Conservation (phyloP, 202 grass and related monocot species). For the Zoysia matrella region DNA sequence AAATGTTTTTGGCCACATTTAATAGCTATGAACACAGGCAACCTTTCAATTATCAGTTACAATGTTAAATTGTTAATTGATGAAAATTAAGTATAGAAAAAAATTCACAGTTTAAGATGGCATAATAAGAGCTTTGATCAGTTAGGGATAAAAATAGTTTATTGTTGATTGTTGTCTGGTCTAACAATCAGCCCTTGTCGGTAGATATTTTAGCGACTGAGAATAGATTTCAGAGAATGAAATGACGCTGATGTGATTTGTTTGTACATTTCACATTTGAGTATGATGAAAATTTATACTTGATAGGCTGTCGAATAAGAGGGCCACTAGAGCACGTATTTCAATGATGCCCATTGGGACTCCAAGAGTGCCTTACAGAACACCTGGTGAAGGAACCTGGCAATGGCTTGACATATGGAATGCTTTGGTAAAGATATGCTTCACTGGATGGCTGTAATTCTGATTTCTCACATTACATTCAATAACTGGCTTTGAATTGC, state of each 20-base stretch:
- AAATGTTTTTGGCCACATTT: background rate
- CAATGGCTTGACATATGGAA: slow-evolving; percentile 89
- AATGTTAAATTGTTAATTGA: background rate
- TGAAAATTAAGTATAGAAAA: background rate
- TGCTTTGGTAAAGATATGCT: slow-evolving; percentile 67
- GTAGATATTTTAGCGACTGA: background rate
- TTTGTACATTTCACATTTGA: slow-evolving; percentile 10
- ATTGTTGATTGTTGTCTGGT: background rate
- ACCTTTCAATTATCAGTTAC: background rate
- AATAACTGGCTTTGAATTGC: slow-evolving; percentile 28
- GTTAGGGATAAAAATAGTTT: background rate
- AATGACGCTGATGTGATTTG: background rate
- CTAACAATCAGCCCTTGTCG: background rate
- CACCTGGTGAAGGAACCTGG: slow-evolving; percentile 73
- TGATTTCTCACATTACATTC: slow-evolving; percentile 10
- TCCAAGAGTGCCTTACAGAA: slow-evolving; percentile 81
- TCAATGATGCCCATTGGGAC: slow-evolving; percentile 83
- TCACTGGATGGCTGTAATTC: background rate
- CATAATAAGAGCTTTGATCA: background rate
- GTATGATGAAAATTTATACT: background rate
- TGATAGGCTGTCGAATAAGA: slow-evolving; percentile 73
- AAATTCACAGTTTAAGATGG: background rate
- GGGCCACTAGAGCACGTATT: slow-evolving; percentile 51
- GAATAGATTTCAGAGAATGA: background rate
- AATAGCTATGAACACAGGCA: background rate